Evolutionary conservation across 495 filamentous ascomycete genomes (phyloP).

Genomic region (Neurospora pannonica): DNA sequence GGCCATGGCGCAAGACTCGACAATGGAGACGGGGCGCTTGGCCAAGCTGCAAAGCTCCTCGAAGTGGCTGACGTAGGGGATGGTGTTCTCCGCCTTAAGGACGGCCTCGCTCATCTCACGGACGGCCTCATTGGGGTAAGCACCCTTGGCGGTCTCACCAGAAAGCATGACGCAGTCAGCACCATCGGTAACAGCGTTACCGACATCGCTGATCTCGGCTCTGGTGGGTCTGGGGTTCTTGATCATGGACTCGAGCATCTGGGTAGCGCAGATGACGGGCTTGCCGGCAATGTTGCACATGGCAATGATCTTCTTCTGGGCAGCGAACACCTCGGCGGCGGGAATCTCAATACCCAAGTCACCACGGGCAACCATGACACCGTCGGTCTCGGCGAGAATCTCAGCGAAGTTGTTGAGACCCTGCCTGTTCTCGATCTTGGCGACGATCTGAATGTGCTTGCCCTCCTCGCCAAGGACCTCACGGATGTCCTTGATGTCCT

Average conservation of each 20-base stretch:
- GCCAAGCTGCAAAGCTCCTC: constrained; percentile 83
- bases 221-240: constrained; percentile 97
- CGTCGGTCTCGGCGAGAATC: constrained; percentile 91
- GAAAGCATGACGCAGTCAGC: constrained; percentile 99
- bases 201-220: constrained; percentile 96
- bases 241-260: constrained; percentile 93
- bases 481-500: constrained; percentile 87
- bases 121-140: constrained; percentile 86
- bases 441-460: constrained; percentile 96
- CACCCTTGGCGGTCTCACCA: constrained; percentile 96
- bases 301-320: constrained; percentile 99
- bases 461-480: constrained; percentile 87
- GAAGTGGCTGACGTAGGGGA: constrained; percentile 92
- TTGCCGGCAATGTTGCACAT: constrained; percentile 99
- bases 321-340: constrained; percentile 94
- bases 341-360: constrained; percentile 98
- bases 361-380: constrained; percentile 99
- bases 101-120: constrained; percentile 97
- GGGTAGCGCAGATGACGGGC: constrained; percentile 81
- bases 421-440: constrained; percentile 99
- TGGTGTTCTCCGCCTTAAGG: constrained; percentile 87
- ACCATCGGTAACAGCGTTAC: constrained; percentile 94
- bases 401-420: constrained; percentile 97
- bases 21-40: constrained; percentile 69
- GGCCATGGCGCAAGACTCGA: constrained; percentile 91